Conservation (phyloP, 345 rosid species). For the Aquilaria malaccensis region DNA sequence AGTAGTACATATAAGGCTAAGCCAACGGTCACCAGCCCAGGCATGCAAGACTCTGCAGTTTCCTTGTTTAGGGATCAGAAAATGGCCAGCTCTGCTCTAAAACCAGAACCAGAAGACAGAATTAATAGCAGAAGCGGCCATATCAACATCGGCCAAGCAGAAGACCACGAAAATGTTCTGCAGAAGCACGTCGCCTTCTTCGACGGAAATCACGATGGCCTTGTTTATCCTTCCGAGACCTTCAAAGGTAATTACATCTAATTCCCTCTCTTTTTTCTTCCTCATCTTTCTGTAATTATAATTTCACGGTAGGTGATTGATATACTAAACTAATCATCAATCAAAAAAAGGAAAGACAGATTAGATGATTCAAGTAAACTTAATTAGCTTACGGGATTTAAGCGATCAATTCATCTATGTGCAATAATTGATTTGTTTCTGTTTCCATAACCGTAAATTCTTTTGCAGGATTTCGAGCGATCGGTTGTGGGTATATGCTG, state of each 20-base stretch:
- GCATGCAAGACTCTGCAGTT: no score
- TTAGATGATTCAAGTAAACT: no score
- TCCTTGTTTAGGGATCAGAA: background rate
- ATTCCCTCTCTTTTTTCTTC: background rate
- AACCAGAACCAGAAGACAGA: no score
- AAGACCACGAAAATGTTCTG: constrained; percentile 23
- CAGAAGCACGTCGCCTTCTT: constrained; percentile 82
- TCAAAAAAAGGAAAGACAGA: background rate
- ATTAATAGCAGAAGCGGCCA: background rate
- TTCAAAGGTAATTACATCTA: constrained; percentile 35
- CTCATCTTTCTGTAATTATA: background rate
- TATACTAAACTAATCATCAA: no score
- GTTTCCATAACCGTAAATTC: no score
- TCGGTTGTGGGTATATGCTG: constrained; percentile 37
- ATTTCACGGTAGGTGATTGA: no score
- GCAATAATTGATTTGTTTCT: background rate
- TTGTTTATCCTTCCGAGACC: constrained; percentile 78
- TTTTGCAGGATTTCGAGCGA: constrained; percentile 48
- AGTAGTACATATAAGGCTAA: no score
- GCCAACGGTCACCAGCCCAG: no score
- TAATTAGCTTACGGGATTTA: no score
- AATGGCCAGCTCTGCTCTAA: background rate
- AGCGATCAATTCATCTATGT: background rate
- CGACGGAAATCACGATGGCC: constrained; percentile 68
- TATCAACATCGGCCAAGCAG: no score